Evolutionary conservation across 768 basidiomycete genomes (phyloP).

Genomic region (Lentinula sp.): DNA sequence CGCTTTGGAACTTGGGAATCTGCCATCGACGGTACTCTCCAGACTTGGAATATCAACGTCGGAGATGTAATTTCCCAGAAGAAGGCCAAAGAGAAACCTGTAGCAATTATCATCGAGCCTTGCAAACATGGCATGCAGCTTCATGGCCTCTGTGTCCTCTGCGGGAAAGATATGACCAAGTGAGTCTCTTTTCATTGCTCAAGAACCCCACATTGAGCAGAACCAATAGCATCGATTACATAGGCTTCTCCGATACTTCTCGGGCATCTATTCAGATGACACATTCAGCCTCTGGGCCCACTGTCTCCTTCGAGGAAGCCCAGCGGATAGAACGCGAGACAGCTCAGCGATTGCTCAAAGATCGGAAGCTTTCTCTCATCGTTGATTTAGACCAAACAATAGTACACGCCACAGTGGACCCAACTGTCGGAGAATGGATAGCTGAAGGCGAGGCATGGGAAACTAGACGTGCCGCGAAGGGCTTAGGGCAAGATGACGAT

Average conservation of each 20-base stretch:
- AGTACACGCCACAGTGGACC: constrained; percentile 97
- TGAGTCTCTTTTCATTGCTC: constrained; percentile 30
- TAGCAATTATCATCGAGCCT: constrained; percentile 74
- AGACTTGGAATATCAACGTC: constrained; percentile 59
- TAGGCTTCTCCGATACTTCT: constrained; percentile 79
- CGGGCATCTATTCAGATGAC: constrained; percentile 92
- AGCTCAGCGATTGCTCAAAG: constrained; percentile 67
- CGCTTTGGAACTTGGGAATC: constrained; percentile 91
- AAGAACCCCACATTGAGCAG: constrained; percentile 9
- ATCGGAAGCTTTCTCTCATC: constrained; percentile 84
- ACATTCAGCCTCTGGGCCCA: constrained; percentile 86
- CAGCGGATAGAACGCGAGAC: constrained; percentile 82
- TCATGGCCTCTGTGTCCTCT: constrained; percentile 87
- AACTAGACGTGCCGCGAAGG: constrained; percentile 41
- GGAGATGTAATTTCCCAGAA: constrained; percentile 61
- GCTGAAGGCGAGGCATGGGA: constrained; percentile 80
- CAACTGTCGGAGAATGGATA: constrained; percentile 98
- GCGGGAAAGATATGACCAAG: constrained; percentile 94
- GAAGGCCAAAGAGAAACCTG: constrained; percentile 53
- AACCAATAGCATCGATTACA: constrained; percentile 64
- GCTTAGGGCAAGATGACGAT: constrained; percentile 30
- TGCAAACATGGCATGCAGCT: constrained; percentile 95
- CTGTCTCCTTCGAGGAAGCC: constrained; percentile 90
- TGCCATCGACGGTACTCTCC: constrained; percentile 73
- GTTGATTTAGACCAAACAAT: constrained; percentile 99